Conservation (phyloP, 2,329 filamentous ascomycete species). For the Aspergillus aculeatus region DNA sequence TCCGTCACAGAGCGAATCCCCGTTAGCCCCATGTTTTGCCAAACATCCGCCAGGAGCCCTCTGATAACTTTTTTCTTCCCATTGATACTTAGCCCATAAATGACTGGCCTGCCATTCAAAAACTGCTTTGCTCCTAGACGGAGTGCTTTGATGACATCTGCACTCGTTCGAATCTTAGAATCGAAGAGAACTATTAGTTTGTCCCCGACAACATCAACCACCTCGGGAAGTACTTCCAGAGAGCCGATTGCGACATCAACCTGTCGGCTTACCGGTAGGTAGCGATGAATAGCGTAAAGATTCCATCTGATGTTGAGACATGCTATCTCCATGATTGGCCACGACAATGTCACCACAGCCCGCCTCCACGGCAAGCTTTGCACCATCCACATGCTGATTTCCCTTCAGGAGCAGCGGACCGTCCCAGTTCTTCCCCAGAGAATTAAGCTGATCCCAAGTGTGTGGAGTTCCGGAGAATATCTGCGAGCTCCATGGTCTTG, state of each 20-base stretch:
- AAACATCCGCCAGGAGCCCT: constrained; percentile 53
- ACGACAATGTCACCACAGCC: constrained; percentile 53
- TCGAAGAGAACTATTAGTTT: constrained; percentile 52
- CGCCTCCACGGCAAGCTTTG: constrained; percentile 43
- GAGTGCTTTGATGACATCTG: constrained; percentile 53
- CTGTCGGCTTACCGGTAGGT: constrained; percentile 40
- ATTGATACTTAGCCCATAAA: constrained; percentile 58
- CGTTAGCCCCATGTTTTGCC: constrained; percentile 56
- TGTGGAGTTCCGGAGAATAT: constrained; percentile 55
- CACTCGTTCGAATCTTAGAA: constrained; percentile 50
- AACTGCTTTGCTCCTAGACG: constrained; percentile 57
- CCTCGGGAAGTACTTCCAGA: constrained; percentile 57
- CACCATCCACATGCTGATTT: constrained; percentile 53
- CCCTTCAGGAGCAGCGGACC: constrained; percentile 65
- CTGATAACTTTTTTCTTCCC: constrained; percentile 53
- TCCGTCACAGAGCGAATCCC: constrained; percentile 47
- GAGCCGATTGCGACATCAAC: constrained; percentile 53
- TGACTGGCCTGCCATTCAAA: constrained; percentile 57
- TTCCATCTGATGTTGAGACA: not conserved
- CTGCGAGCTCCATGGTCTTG: constrained; percentile 53
- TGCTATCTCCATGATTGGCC: constrained; percentile 52
- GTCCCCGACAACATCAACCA: constrained; percentile 59
- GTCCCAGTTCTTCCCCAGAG: constrained; percentile 60
- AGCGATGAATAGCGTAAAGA: not conserved
- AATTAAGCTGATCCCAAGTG: constrained; percentile 62